These are phyloP conservation scores for Pterocarpus santalinus DNA, from an alignment of 306 rosid species.

Conservation along the genomic window DNA sequence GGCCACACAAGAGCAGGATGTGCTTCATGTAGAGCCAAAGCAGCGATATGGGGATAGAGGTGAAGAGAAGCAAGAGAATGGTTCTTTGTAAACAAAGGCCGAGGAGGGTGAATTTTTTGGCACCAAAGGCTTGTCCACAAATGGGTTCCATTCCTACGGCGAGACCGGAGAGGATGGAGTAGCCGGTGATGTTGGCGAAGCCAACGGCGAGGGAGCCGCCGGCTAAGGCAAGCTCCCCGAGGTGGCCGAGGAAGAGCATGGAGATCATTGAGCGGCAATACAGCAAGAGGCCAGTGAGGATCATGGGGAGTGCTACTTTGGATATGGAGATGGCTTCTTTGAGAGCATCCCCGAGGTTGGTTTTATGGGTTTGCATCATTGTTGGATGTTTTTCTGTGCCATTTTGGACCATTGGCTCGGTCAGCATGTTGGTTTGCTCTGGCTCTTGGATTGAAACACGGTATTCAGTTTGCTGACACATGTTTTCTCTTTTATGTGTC, in stretches of 20 bases:
- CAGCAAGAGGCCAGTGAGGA: conserved; percentile 82
- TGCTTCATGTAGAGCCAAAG: conserved; percentile 82
- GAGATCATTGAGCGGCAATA: conserved; percentile 94
- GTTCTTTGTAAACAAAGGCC: conserved; percentile 86
- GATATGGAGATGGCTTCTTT: conserved; percentile 63
- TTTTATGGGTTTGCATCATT: conserved; percentile 31
- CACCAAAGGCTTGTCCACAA: conserved; percentile 92
- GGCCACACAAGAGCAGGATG: conserved; percentile 78
- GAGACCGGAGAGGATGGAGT: conserved; percentile 89
- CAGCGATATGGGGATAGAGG: conserved; percentile 79
- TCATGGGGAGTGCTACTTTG: conserved; percentile 82
- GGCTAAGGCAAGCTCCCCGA: conserved; percentile 83
- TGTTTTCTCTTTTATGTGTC: conserved; percentile 10
- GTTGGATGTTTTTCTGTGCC: conserved; percentile 6
- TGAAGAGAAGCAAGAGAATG: conserved; percentile 60
- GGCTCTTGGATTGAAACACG: conserved; percentile 16
- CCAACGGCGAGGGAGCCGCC: conserved; percentile 92
- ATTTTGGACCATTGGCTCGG: conserved; percentile 54
- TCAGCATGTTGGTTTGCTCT: conserved; percentile 27
- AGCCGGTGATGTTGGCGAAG: conserved; percentile 92
- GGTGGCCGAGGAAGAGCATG: conserved; percentile 92
- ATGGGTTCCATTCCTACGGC: conserved; percentile 96
- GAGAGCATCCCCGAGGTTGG: conserved; percentile 48
- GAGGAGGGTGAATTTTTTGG: conserved; percentile 67
- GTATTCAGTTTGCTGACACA: conserved; percentile 37